phyloP scores from a whole-genome alignment of 176 grass and related monocot genomes.

The Guadua angustifolia region DNA sequence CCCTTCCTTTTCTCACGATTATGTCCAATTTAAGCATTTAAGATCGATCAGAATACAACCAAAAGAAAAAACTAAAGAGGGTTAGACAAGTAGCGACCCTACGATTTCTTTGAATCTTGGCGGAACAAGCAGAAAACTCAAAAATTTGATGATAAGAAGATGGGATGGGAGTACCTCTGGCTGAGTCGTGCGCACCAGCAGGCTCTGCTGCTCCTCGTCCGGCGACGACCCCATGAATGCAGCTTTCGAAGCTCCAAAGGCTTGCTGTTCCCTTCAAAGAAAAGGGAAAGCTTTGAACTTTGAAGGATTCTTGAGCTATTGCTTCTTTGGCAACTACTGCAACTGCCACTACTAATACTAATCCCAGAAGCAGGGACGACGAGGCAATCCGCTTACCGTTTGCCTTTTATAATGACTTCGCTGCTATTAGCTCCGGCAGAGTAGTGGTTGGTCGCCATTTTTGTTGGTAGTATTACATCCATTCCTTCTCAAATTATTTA shows the following conservation, averaged over 20 bases:
- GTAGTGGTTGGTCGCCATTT: too few relatives aligned
- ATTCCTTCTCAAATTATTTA: background rate
- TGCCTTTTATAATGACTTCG: background rate
- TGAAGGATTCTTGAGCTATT: background rate
- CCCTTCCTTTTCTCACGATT: background rate
- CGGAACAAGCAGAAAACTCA: background rate
- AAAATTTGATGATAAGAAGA: background rate
- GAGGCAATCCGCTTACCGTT: conserved; percentile 6
- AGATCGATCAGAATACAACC: background rate
- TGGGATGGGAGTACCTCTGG: conserved; percentile 38
- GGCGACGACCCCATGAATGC: conserved; percentile 48
- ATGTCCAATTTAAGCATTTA: conserved; percentile 14
- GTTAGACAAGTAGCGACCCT: background rate
- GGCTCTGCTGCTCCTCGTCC: conserved; percentile 29
- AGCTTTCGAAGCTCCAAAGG: background rate
- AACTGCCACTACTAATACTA: background rate
- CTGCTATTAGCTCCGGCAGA: background rate
- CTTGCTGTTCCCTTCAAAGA: background rate
- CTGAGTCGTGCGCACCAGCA: conserved; percentile 29
- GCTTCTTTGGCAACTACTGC: conserved; percentile 4
- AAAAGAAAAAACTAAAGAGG: conserved; percentile 34
- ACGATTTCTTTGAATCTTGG: conserved; percentile 32
- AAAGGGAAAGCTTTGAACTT: background rate
- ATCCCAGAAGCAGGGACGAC: background rate
- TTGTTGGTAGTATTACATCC: background rate